Percentiles rank a stretch among this genome's conserved stretches.
These are phyloP conservation scores for Davidsoniella neocaledoniae DNA, from an alignment of 2,329 filamentous ascomycete species.

Conservation along the genomic window DNA sequence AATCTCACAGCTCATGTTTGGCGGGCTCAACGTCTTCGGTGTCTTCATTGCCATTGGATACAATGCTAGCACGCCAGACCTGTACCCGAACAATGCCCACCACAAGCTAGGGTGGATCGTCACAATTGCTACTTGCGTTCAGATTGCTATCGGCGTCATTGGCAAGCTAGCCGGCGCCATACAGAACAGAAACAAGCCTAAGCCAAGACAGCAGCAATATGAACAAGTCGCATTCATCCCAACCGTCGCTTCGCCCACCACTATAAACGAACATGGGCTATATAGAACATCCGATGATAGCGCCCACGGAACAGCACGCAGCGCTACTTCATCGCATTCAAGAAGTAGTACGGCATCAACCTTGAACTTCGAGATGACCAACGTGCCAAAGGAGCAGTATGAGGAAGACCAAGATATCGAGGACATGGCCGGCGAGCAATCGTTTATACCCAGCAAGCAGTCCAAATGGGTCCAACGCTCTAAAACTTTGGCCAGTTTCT, in stretches of 20 bases:
- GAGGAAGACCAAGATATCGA: slow-evolving; percentile 30
- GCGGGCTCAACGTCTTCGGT: slow-evolving; percentile 45
- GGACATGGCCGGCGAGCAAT: slow-evolving; percentile 13
- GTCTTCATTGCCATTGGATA: slow-evolving; percentile 53
- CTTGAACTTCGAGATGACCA: slow-evolving; percentile 23
- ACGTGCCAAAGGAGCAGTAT: slow-evolving; percentile 25
- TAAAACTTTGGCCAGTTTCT: background rate
- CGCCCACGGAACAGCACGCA: slow-evolving; percentile 56
- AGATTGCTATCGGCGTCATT: slow-evolving; percentile 51
- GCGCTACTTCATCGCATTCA: slow-evolving; percentile 49
- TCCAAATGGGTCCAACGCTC: slow-evolving; percentile 2
- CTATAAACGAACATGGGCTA: slow-evolving; percentile 23
- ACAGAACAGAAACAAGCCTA: slow-evolving; percentile 2
- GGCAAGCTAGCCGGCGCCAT: slow-evolving; percentile 35
- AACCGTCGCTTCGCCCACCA: slow-evolving; percentile 18
- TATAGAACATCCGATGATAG: slow-evolving; percentile 54
- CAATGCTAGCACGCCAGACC: slow-evolving; percentile 63
- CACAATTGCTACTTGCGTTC: slow-evolving; percentile 53
- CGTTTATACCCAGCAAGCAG: background rate
- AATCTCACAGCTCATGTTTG: slow-evolving; percentile 49
- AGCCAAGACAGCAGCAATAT: slow-evolving; percentile 3
- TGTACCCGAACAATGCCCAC: slow-evolving; percentile 80
- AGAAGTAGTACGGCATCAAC: slow-evolving; percentile 40
- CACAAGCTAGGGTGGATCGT: slow-evolving; percentile 75
- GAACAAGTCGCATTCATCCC: slow-evolving; percentile 5